These are phyloP conservation scores for Trypanosoma caninum DNA, from an alignment of 208 protist genomes.

Conservation along the genomic window DNA sequence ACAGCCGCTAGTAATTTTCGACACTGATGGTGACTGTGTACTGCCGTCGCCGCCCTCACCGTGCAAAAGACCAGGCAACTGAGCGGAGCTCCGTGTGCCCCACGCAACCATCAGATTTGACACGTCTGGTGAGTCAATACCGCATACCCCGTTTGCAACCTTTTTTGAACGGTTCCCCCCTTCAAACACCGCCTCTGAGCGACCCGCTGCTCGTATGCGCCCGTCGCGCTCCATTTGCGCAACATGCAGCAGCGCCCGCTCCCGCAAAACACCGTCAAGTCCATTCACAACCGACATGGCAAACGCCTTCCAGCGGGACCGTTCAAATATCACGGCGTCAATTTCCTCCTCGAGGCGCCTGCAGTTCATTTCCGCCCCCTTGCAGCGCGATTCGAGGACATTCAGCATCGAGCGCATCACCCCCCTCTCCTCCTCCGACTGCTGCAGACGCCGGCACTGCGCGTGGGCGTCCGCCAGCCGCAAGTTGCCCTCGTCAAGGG, in stretches of 20 bases:
- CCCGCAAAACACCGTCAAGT: constrained; percentile 13
- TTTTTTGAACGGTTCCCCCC: too few species aligned
- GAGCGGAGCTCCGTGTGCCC: not conserved
- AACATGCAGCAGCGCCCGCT: constrained; percentile 16
- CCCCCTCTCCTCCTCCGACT: constrained; percentile 18
- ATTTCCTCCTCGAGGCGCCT: constrained; percentile 25
- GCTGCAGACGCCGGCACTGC: constrained; percentile 6
- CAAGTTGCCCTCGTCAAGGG: constrained; percentile 6
- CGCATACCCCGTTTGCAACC: too few species aligned
- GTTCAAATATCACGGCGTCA: constrained; percentile 22
- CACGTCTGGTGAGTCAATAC: too few species aligned
- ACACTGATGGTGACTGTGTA: not conserved
- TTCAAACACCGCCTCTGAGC: not conserved
- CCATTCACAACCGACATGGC: constrained; percentile 28
- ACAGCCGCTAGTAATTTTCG: not conserved
- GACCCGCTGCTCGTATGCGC: not conserved
- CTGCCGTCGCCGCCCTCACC: not conserved
- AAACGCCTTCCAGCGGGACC: constrained; percentile 42
- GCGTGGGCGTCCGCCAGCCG: constrained; percentile 9
- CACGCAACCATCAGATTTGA: constrained; percentile 1
- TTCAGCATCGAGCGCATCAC: constrained; percentile 19
- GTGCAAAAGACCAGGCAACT: not conserved
- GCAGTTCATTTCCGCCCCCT: constrained; percentile 25
- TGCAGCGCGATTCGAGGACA: constrained; percentile 22
- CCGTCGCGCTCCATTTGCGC: not conserved